Evolutionary conservation across 2,329 filamentous ascomycete species (phyloP), one percentile per base, ranked within the genome.

Genomic region (Phaeophleospora eucalypticola): DNA sequence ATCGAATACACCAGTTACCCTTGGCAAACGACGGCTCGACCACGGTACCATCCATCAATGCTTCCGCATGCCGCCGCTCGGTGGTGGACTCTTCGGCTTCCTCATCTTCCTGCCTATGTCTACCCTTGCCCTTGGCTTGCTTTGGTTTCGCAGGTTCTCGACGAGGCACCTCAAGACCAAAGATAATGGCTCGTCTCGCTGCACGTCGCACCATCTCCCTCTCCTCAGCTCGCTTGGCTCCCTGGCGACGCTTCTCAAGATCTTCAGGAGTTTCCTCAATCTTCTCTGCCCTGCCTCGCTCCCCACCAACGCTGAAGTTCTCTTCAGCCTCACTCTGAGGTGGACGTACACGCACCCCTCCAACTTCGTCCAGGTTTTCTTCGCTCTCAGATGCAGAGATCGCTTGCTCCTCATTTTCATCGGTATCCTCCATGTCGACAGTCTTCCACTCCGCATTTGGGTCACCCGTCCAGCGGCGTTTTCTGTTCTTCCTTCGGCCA

Each of bases 11-110:
- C 79, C 78, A 83, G 37, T 82, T 73, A 0, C 79, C 79, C 53
- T 82, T 83, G 0, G 79, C 79, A 62, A 77, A 83, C 47, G 76
- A 78, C 3, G 77, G 72, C 59, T 83, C 80, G 0, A 82, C 78
- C 3, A 82, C 75, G 36, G 71, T 71, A 1, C 76, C 77, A 34
- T 72, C 69, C 78, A 82, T 81, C 2, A 82, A 66, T 6, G 78
- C 79, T 61, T 83, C 80, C 47, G 78, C 81, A 53, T 76, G 73
- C 46, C 71, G 69, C 50, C 46, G 53, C 45, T 41, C 59, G 9
- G 49, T 59, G 36, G 34, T 34, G 9, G n/a, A 51, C 48, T 41
- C 44, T 14, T 56, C 50, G 7, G 16, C 44, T 6, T 52, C 54
- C n/a, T 60, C 54, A 9, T 50, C 57, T 38, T 57, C 36, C 48